These are phyloP conservation scores for Schrenkiella parvula DNA, from an alignment of 345 rosid species.

Conservation along the genomic window DNA sequence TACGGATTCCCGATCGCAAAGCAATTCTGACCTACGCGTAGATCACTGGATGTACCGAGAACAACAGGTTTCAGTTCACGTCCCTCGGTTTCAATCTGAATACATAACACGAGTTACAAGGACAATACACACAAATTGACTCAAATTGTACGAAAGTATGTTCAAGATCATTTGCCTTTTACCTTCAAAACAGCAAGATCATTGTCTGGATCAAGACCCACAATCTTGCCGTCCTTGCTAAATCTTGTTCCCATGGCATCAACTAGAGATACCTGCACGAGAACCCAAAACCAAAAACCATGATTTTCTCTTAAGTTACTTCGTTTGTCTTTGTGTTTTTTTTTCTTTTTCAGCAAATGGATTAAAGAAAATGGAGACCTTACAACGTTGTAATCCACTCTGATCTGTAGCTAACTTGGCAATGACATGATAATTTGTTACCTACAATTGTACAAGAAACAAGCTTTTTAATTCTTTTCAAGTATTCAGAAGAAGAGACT, in stretches of 20 bases:
- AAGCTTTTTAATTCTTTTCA: not conserved
- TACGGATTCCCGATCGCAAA: constrained; percentile 86
- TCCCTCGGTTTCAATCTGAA: constrained; percentile 68
- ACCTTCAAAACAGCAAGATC: constrained; percentile 90
- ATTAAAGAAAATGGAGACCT: constrained; percentile 45
- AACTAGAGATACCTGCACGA: constrained; percentile 51
- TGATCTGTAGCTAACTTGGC: constrained; percentile 73
- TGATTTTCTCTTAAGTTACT: not conserved
- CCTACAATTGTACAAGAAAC: constrained; percentile 40
- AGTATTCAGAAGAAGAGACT: not conserved
- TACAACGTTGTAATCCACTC: constrained; percentile 69
- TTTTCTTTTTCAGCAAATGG: not conserved
- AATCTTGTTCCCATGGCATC: constrained; percentile 65
- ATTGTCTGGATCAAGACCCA: constrained; percentile 72
- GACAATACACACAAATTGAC: not conserved
- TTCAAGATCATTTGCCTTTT: not conserved
- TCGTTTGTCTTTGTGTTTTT: not conserved
- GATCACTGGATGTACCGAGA: constrained; percentile 62
- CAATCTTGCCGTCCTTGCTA: constrained; percentile 56
- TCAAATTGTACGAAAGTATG: not conserved
- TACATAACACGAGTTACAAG: not conserved
- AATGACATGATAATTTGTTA: constrained; percentile 82
- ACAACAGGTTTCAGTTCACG: constrained; percentile 61
- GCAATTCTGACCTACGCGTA: constrained; percentile 85
- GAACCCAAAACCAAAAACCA: not conserved